Evolutionary conservation across 2,329 filamentous ascomycete species (phyloP), one percentile per base, ranked within the genome.

Genomic region (Aspergillus neoniger): DNA sequence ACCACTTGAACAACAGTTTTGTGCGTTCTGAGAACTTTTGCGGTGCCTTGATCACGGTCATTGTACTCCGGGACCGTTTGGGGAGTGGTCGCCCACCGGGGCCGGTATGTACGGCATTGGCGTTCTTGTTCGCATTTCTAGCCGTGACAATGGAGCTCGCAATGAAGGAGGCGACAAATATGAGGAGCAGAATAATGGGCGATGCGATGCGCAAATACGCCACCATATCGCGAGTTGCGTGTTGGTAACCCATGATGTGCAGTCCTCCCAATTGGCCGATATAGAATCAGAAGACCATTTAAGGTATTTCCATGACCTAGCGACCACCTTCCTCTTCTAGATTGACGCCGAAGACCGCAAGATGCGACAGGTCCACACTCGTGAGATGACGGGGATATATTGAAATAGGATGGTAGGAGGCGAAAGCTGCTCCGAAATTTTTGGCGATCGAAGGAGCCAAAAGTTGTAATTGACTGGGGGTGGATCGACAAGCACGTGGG

Each of bases 21-120:
- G 87, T 82, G 50, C 82, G 80, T n/a, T 81, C 83, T 63, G 88
- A 88, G 74, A 92, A 87, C 67, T 86, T 83, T 65, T 79, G 79
- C 55, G 74, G 74, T 62, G 79, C 76, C 68, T 81, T 80, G 65
- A 80, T 79, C 72, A 77, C 80, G 69, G 76, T 79, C 75, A 77
- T 80, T 66, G 75, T 77, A 72, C 73, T 83, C 74, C 77, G 72
- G 60, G 75, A 81, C 78, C 81, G 86, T 72, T 87, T 90, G 61
- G 92, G 92, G 57, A 97, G 81, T 36, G 92, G 92, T 75, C 96
- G 93, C 67, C 93, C 94, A 58, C 91, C 93, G 1, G 93, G 92
- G n/a, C 93, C 93, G 56, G 83, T 87, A 65, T 85, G 76, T 32
- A 76, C 81, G 21, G 81, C 83, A 61, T 78, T 74, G 44, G 77